Evolutionary conservation across 495 filamentous ascomycete species (phyloP), one percentile per base, ranked within the genome.

Genomic region (Aspergillus egyptiacus): DNA sequence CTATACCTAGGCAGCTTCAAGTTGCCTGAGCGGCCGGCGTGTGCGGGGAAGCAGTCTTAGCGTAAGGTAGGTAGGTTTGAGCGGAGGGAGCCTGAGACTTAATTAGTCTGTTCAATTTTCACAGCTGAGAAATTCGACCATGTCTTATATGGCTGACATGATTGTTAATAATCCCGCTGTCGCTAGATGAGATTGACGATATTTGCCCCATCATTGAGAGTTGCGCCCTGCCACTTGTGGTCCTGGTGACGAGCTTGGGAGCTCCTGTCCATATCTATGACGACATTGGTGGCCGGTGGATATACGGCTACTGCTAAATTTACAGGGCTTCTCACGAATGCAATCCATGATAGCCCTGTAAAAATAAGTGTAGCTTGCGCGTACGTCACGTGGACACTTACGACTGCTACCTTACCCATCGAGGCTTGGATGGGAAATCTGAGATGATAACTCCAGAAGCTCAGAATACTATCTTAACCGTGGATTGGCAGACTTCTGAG

Each of bases 21-120:
- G n/a, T n/a, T n/a, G n/a, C n/a, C n/a, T n/a, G n/a, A n/a, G n/a
- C n/a, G n/a, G n/a, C n/a, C n/a, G n/a, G n/a, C n/a, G n/a, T 18
- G 53, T 55, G 53, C 53, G 53, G 53, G 53, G 53, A 55, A 55
- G 48, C 35, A 31, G 39, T 31, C 32, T 44, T 51, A 51, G 39
- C 40, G 48, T 42, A 32, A 32, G 22, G 17, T 6, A 11, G 18
- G 13, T 9, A 31, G 28, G 24, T 27, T 18, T 14, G n/a, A n/a
- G 13, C 30, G 17, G 20, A 42, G 39, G 8, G 6, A 44, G 41
- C 13, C 48, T 37, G 30, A 23, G 18, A 19, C 19, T 19, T 27
- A 19, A 20, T 14, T n/a, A 17, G n/a, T n/a, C n/a, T 19, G 17
- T 25, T 4, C 24, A 14, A 22, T 31, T 18, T 17, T 31, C 19